Base-by-base conservation (phyloP, 2,329 filamentous ascomycete species). In the Escovopsis sp. region DNA sequence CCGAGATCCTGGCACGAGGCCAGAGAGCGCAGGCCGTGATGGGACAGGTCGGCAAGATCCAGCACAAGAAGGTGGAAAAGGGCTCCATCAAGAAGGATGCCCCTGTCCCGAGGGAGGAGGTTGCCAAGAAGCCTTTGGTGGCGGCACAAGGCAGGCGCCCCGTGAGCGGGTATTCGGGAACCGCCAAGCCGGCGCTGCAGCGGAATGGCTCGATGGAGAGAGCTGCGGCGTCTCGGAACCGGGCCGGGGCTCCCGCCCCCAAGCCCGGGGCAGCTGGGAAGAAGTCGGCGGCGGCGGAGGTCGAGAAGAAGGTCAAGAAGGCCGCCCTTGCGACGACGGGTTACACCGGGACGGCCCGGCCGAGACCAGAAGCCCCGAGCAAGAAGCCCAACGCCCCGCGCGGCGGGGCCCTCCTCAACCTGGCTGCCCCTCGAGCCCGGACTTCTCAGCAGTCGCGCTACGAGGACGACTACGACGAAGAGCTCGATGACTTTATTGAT, bases 11-110 rank as follows among this genome's bases (percentile, higher is more conserved):
- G 62, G 80, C 80, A 43, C 72, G 80, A 50, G 84, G 77, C 30
- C 77, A 82, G 53, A 75, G 75, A 47, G 79, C 75, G 11, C 75
- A 83, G 53, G 67, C 65, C 34, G 66, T 63, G 35, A 72, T 75
- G 64, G 72, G 67, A n/a, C 72, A 72, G 50, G 69, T 81, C 23
- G 81, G 80, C 43, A 77, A 76, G 51, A 84, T 86, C 50, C 82
- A 85, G 55, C 81, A 86, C 59, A 85, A 85, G 56, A 70, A 79
- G 18, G 72, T 78, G 2, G 81, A 83, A 51, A 81, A 77, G 53
- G 60, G 70, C n/a, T 62, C 70, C 6, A 67, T 45, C 7, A 81
- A 69, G 57, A 70, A 67, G 12, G 45, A 45, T 2, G 28, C 28
- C 8, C 40, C 42, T 23, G 40, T 36, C 8, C 40, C 42, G 46